Percentiles rank a stretch among this genome's conserved stretches.
phyloP scores from a whole-genome alignment of 495 filamentous ascomycete species.

The Penicillium paradoxum region DNA sequence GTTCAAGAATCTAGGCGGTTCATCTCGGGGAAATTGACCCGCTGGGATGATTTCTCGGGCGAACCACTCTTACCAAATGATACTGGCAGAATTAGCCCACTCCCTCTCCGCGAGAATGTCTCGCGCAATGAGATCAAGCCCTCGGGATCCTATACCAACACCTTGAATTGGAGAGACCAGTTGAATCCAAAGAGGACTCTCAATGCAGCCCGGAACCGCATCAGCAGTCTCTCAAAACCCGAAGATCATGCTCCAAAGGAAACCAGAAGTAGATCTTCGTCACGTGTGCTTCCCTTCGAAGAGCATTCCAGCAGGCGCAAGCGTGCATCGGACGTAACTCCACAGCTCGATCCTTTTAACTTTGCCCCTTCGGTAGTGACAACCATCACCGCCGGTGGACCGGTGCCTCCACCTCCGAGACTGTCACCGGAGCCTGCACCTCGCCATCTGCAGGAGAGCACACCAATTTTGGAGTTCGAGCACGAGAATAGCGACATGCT shows the following conservation, averaged over 20 bases:
- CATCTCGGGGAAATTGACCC: slow-evolving; percentile 20
- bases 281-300: slow-evolving; percentile 17
- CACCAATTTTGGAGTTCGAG: slow-evolving; percentile 17
- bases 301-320: slow-evolving; percentile 13
- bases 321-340: slow-evolving; percentile 1
- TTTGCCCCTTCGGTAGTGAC: slow-evolving; percentile 33
- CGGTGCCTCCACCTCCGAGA: slow-evolving; percentile 10
- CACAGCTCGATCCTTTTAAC: slow-evolving; percentile 9
- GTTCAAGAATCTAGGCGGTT: slow-evolving; percentile 8
- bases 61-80: slow-evolving; percentile 42
- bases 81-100: slow-evolving; percentile 23
- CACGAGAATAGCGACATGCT: slow-evolving; percentile 22
- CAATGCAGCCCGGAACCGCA: slow-evolving; percentile 26
- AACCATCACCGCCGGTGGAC: slow-evolving; percentile 35
- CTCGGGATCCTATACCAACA: slow-evolving; percentile 19
- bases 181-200: slow-evolving; percentile 27
- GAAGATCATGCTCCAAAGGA: slow-evolving; percentile 15
- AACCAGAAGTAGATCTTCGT: slow-evolving; percentile 21
- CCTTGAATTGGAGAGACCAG: slow-evolving; percentile 33
- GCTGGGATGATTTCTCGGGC: slow-evolving; percentile 48
- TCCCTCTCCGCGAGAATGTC: slow-evolving; percentile 16
- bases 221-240: slow-evolving; percentile 21
- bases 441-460: background rate
- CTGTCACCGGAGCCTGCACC: slow-evolving; percentile 10
- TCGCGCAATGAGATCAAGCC: slow-evolving; percentile 26